Evolutionary conservation across 495 filamentous ascomycete species (phyloP), one percentile per base, ranked within the genome.

Genomic region (Bathelium albidoporum): DNA sequence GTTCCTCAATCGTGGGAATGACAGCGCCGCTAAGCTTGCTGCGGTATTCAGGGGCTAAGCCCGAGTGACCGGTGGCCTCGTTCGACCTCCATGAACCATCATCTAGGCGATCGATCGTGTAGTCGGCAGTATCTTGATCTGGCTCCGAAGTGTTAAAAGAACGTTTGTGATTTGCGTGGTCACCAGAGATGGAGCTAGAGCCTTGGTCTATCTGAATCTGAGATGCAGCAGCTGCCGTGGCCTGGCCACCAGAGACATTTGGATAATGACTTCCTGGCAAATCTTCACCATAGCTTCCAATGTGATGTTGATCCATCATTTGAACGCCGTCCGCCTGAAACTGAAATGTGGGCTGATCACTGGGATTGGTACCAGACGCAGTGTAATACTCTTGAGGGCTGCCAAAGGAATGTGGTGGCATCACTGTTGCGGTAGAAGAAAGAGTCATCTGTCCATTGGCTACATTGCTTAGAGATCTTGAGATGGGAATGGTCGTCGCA

Each of bases 1-100:
- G 62, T 59, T 73, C 72, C 28, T 72, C 64, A 14, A 73, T 34
- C n/a, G 60, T 71, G 29, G 66, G 72, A n/a, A 72, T 61, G 31
- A 59, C 65, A 9, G 43, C 44, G 41, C n/a, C 22, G 44, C 24
- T 26, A 9, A 73, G 64, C 22, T 68, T 58, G 36, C 68, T 24
- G 11, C 71, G 64, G n/a, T 65, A 64, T 31, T 66, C 65, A 12
- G 71, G 71, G 26, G 29, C 68, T 32, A 73, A 31, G 20, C 71
- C 71, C 26, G 59, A 61, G 29, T 72, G 70, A 14, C 70, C 63
- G 1, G 70, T 64, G 20, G 10, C 55, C 3, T 44, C 32, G 32
- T 58, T 34, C 11, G 65, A 49, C 26, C 65, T 36, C 71, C 71
- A 73, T 7, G 69, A 68, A 16, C 71, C 71, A 65, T 73, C 71